Evolutionary conservation across 129 eudicot species (phyloP).

Genomic region (sunflower (Helianthus annuus)): DNA sequence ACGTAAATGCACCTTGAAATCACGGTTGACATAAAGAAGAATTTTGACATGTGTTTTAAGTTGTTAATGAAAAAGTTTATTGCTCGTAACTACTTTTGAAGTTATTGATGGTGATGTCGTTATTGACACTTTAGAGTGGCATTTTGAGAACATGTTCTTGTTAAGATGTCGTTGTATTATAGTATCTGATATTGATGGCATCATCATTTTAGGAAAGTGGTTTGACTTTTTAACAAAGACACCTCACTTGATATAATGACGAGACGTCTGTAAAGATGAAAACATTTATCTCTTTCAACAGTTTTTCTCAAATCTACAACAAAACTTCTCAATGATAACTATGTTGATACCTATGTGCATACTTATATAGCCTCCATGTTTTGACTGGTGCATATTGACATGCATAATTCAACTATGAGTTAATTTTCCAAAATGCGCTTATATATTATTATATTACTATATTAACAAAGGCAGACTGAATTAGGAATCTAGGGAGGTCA

Average conservation of each 20-base stretch:
- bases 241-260: constrained; percentile 11
- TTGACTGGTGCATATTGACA: constrained; percentile 15
- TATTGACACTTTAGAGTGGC: constrained; percentile 16
- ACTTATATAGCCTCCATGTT: neutral
- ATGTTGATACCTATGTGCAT: neutral
- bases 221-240: constrained; percentile 12
- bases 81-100: constrained; percentile 5
- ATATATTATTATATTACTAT: no score
- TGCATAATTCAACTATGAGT: neutral
- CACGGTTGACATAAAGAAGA: constrained; percentile 17
- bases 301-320: neutral
- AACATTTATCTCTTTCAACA: neutral
- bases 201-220: constrained; percentile 12
- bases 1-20: constrained; percentile 5
- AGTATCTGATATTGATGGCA: constrained; percentile 1
- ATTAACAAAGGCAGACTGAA: no score
- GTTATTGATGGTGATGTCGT: constrained; percentile 30
- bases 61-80: constrained; percentile 8
- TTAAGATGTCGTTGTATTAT: neutral
- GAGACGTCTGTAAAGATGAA: neutral
- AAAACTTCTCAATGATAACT: no score
- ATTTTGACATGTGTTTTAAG: constrained; percentile 15
- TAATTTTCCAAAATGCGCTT: constrained; percentile 5
- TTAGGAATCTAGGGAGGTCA: no score
- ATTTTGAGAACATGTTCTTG: neutral